A percentile compares a stretch with the other conserved stretches of the same genome.
Evolutionary conservation across 2,329 filamentous ascomycete species (phyloP).

Genomic region (Penicillium olsonii): DNA sequence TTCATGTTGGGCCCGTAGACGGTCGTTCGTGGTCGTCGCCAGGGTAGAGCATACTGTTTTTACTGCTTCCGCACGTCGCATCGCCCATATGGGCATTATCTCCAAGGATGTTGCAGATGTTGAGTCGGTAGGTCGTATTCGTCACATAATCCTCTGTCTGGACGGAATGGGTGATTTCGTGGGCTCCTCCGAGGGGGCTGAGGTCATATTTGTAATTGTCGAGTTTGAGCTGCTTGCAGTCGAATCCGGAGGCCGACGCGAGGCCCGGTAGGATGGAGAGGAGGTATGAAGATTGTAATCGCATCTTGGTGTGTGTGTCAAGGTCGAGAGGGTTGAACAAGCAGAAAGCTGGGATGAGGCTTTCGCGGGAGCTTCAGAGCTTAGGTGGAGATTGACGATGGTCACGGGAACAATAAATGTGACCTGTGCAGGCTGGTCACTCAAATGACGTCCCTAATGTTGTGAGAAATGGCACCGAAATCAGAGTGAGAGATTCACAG

Average conservation of each 20-base stretch:
- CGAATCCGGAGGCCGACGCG: conserved; percentile 34
- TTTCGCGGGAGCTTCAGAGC: conserved; percentile 11
- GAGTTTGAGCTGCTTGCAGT: conserved; percentile 39
- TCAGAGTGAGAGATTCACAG: too few relatives aligned
- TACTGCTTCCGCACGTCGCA: conserved; percentile 35
- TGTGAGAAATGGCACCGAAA: background rate
- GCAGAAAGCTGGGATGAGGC: conserved; percentile 4
- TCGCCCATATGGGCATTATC: conserved; percentile 27
- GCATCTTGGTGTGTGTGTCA: conserved; percentile 29
- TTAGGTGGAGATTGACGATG: background rate
- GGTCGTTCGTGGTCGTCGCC: background rate
- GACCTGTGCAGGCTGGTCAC: background rate
- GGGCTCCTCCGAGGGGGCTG: conserved; percentile 40
- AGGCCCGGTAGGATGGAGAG: conserved; percentile 31
- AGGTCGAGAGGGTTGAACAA: background rate
- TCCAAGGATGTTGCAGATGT: conserved; percentile 37
- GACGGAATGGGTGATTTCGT: conserved; percentile 36
- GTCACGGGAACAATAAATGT: conserved; percentile 5
- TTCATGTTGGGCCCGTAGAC: background rate
- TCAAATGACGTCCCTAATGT: background rate
- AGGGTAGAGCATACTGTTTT: conserved; percentile 34
- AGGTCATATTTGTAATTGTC: conserved; percentile 44
- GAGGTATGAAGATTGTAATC: conserved; percentile 32
- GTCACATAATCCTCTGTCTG: conserved; percentile 27
- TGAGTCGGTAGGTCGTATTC: conserved; percentile 41